Evolutionary conservation across 352 stramenopile species (phyloP), one percentile per base, ranked within the genome.

Genomic region (Chrysophaeum taylorii): DNA sequence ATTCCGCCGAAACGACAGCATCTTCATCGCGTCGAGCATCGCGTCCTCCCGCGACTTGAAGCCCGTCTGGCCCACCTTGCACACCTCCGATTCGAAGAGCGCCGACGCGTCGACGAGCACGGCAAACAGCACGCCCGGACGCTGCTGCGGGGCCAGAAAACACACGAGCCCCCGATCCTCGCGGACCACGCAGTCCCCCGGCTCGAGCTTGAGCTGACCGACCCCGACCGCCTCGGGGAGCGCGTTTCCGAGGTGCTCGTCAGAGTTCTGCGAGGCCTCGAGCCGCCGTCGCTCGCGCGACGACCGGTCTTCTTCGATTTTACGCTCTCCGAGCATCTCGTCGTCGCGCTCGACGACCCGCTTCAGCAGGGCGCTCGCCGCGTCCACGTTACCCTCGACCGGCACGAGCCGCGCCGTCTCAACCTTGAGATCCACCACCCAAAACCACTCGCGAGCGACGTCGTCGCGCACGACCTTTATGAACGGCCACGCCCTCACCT

Each of bases 1-100:
- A 61, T 92, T 88, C 35, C 85, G 85, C 81, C 90, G 91, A 71
- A 93, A 93, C 39, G 85, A 91, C 43, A 81, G 88, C 33, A 75
- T 72, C 79, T 94, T 94, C 54, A 64, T 57, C 2, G 72, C 68
- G 7, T 70, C 52, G 23, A 67, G 0, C 41, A 50, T n/a, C 1
- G 72, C 72, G 27, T 71, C 48, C 23, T n/a, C 72, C 54, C 68
- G 25, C 1, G 70, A 67, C 18, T 33, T 9, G 35, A 42, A 33
- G 25, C 16, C 21, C 2, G n/a, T n/a, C n/a, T n/a, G n/a, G n/a
- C n/a, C n/a, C n/a, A n/a, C n/a, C n/a, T n/a, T n/a, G n/a, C n/a
- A n/a, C n/a, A n/a, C n/a, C n/a, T n/a, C n/a, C n/a, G n/a, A n/a
- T n/a, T n/a, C n/a, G n/a, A n/a, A n/a, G n/a, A n/a, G n/a, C n/a